Evolutionary conservation across 345 rosid species (phyloP).

Genomic region (Reutealis trisperma): DNA sequence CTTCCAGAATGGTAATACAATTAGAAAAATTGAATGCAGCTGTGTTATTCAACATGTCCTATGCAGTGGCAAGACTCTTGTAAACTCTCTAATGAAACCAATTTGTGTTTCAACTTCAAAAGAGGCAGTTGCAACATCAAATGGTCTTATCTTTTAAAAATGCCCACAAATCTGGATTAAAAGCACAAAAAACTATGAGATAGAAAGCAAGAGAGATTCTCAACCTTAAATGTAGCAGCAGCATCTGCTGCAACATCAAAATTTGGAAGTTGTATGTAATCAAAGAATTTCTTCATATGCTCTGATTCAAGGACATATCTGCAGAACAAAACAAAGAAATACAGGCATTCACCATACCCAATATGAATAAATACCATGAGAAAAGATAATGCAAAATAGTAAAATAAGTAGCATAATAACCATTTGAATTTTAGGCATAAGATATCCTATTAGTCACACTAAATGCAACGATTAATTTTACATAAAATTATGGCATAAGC

Average conservation of each 20-base stretch:
- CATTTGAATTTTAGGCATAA: too few relatives aligned
- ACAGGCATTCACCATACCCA: background rate
- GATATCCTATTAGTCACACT: too few relatives aligned
- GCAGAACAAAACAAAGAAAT: constrained; percentile 25
- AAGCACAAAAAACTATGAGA: background rate
- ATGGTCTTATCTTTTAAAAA: background rate
- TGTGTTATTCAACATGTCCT: background rate
- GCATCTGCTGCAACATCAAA: constrained; percentile 98
- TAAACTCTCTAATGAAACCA: background rate
- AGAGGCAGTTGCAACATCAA: background rate
- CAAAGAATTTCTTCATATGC: constrained; percentile 86
- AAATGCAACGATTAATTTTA: too few relatives aligned
- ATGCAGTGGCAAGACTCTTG: background rate
- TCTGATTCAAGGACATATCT: constrained; percentile 91
- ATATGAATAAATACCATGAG: background rate
- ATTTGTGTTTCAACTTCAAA: background rate
- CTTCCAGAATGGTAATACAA: background rate
- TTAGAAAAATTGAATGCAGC: background rate
- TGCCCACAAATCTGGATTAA: background rate
- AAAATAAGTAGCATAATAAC: too few relatives aligned
- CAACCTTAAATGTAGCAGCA: constrained; percentile 97
- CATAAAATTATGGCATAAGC: too few relatives aligned
- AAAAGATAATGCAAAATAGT: background rate
- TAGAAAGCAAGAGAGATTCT: constrained; percentile 11
- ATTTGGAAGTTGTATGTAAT: constrained; percentile 91